Evolutionary conservation across 2,329 filamentous ascomycete genomes (phyloP).

Genomic region (Stemphylium lycopersici): DNA sequence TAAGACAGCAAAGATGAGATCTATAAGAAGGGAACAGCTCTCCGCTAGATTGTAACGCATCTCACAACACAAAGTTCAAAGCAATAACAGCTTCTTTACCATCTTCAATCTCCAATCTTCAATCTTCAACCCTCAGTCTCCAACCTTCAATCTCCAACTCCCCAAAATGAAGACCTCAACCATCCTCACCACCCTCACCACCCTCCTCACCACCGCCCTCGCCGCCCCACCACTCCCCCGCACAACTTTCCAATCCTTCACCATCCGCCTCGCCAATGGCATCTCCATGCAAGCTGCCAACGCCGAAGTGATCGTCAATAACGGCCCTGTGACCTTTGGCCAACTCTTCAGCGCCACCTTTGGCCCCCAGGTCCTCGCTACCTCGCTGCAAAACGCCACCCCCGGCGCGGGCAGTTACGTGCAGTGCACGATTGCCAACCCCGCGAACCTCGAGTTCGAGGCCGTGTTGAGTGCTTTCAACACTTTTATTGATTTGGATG

Average conservation of each 20-base stretch:
- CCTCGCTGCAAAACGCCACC: conserved; percentile 9
- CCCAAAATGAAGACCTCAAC: conserved; percentile 12
- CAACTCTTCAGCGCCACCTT: conserved; percentile 6
- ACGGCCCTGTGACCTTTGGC: neutral
- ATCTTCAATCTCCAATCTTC: neutral
- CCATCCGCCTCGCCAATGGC: conserved; percentile 10
- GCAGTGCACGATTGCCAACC: conserved; percentile 1
- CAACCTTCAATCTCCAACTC: neutral
- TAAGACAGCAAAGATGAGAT: neutral
- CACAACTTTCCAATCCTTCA: neutral
- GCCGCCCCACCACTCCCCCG: conserved; percentile 6
- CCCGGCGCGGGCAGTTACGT: conserved; percentile 9
- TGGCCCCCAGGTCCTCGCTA: conserved; percentile 3
- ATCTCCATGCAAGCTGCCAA: conserved; percentile 3
- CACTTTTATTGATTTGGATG: conserved; percentile 23
- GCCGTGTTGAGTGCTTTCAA: conserved; percentile 11
- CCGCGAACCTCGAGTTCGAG: neutral
- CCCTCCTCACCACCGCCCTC: conserved; percentile 4
- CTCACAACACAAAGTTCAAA: conserved; percentile 2
- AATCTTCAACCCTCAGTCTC: neutral
- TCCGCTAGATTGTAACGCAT: neutral
- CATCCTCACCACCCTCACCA: conserved; percentile 1
- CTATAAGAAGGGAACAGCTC: conserved; percentile 4
- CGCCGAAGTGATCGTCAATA: conserved; percentile 6
- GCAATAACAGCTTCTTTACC: conserved; percentile 4